These are phyloP conservation scores for Lactarius deliciosus DNA, from an alignment of 768 basidiomycete genomes.

Conservation along the genomic window DNA sequence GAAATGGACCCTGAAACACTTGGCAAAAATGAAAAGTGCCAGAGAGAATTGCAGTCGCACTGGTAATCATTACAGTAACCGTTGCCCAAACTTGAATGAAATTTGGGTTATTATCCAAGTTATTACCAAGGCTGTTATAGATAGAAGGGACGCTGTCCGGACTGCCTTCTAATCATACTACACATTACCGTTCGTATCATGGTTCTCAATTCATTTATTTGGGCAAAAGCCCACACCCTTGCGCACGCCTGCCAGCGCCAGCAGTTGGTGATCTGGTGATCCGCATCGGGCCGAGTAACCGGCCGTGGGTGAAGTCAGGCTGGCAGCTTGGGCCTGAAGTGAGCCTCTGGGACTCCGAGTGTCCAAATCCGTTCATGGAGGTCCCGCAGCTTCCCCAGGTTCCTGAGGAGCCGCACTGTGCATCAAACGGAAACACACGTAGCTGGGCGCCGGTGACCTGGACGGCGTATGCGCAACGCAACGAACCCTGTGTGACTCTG, in stretches of 20 bases:
- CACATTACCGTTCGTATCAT: neutral
- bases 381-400: neutral
- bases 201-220: neutral
- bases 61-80: neutral
- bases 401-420: neutral
- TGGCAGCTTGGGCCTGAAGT: neutral
- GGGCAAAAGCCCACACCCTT: neutral
- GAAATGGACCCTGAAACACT: neutral
- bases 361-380: neutral
- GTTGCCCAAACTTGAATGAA: neutral
- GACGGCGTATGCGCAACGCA: neutral
- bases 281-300: neutral
- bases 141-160: neutral
- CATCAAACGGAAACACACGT: neutral
- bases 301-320: neutral
- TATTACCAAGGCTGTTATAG: neutral
- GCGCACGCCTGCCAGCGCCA: neutral
- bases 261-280: neutral
- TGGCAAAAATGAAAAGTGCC: neutral
- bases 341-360: constrained; percentile 2
- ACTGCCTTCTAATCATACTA: neutral
- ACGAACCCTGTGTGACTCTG: neutral
- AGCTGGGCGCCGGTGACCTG: neutral
- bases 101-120: neutral
- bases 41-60: neutral